Base-by-base conservation (phyloP, 257 asterid species). In the Plectranthus barbatus region DNA sequence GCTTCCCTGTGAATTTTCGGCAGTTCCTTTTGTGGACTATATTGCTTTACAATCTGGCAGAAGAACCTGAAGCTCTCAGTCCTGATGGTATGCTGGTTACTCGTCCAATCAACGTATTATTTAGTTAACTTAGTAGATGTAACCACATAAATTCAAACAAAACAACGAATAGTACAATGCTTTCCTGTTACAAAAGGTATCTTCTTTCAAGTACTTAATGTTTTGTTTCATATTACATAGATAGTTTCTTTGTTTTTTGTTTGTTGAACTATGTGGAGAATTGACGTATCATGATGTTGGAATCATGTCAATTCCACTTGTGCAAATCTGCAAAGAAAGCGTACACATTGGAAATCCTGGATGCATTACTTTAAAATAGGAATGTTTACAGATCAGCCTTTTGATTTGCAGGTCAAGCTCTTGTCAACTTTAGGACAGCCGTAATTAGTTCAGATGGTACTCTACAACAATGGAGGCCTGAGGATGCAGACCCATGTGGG, bases 391-490 rank as follows among this genome's bases (percentile, higher is more conserved):
- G 36, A 64, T 49, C 18, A 23, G 44, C 20, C 53, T 50, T 34
- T 60, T 50, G 21, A 46, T 74, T 76, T 75, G 71, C 73, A 88
- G 94, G 96, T 62, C 90, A 85, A 72, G 94, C 90, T 64, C 95
- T 88, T 69, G 85, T 79, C 63, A 88, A 77, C 79, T 85, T 88
- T 67, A 83, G 87, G 81, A 69, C 86, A 51, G 69, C 84, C 61
- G 76, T 85, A 40, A 60, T 73, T 45, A 80, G 80, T 72, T 83
- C 96, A 55, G 92, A 85, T 64, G 85, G 87, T 62, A 73, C 78
- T 68, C 70, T 88, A 80, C 75, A 24, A 61, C 90, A 80, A 40
- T 85, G 96, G 95, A 81, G 95, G 76, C 96, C 92, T 5, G 96
- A 88, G 78, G 95, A 88, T 40, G 79, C 70, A 53, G 84, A 88